Conservation (phyloP, 257 asterid genomes). For the Forsythia suspensa region DNA sequence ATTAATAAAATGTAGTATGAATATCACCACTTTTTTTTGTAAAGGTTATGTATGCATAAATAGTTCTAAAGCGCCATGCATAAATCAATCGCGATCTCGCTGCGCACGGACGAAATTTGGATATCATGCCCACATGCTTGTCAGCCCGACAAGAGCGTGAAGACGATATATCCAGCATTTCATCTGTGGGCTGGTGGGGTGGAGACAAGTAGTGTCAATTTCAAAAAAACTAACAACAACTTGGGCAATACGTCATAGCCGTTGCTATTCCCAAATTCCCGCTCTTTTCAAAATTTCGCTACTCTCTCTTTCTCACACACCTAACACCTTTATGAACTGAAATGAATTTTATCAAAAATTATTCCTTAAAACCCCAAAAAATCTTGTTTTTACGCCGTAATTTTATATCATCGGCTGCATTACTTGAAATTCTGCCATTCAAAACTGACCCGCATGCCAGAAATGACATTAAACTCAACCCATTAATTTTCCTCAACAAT, state of each 20-base stretch:
- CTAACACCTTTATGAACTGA: conserved; percentile 12
- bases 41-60: too few species aligned
- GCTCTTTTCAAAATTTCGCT: conserved; percentile 9
- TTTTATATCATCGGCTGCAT: conserved; percentile 32
- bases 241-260: not conserved
- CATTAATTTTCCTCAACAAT: conserved; percentile 33
- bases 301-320: not conserved
- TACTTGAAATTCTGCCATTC: conserved; percentile 21
- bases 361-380: conserved; percentile 22
- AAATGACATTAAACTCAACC: conserved; percentile 21
- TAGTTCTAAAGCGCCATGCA: too few species aligned
- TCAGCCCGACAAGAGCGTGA: too few species aligned
- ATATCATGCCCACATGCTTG: too few species aligned
- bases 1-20: too few species aligned
- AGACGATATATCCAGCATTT: too few species aligned
- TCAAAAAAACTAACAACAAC: too few species aligned
- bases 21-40: too few species aligned
- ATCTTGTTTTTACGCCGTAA: conserved; percentile 22
- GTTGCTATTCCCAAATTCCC: not conserved
- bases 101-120: too few species aligned
- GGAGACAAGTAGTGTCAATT: too few species aligned
- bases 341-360: conserved; percentile 41
- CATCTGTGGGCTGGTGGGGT: too few species aligned
- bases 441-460: conserved; percentile 20
- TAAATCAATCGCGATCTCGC: too few species aligned